Base-by-base conservation (phyloP, 805 yeast genomes). In the Cyberlindnera saturnus region DNA sequence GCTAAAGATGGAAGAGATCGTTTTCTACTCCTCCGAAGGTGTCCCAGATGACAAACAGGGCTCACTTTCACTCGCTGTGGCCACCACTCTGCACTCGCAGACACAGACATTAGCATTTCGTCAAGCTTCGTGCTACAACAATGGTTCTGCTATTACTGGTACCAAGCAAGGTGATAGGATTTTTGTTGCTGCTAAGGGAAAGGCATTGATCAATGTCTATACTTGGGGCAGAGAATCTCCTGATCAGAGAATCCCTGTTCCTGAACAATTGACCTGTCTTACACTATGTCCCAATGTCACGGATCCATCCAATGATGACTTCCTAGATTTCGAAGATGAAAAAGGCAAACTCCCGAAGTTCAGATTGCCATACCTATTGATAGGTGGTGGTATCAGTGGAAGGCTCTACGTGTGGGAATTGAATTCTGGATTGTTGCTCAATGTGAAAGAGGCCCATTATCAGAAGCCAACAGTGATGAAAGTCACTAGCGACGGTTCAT, bases 371-470 rank as follows among this genome's bases (percentile, higher is more conserved):
- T 82, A 84, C 73, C 58, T 86, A 33, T 62, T 93, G 20, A 82
- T 79, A 6, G 95, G 83, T 36, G 89, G 91, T 46, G 73, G 93
- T 41, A 59, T 69, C 45, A 57, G 82, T n/a, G 98, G 98, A 11
- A 76, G 81, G 50, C 49, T 93, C 14, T 85, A 85, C 57, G 62
- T 90, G 1, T 91, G 98, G 98, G 96, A 88, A 53, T 58, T 90
- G 40, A 62, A 72, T 9, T 82, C 93, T 2, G 98, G 98, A 0
- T 64, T 77, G 19, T 69, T 93, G 38, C 56, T 90, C 19, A 69
- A 76, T 38, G 95, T 79, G 4, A 79, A 78, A 56, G 90, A 86
- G 40, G 82, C 87, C 1, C 98, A 91, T 65, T 91, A 87, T 61
- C 97, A 91, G 63, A 69, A 73, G 6, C 74, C 88, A 7, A 73